Evolutionary conservation across 2,329 filamentous ascomycete species (phyloP).

Genomic region (Hypoxylon sp.): DNA sequence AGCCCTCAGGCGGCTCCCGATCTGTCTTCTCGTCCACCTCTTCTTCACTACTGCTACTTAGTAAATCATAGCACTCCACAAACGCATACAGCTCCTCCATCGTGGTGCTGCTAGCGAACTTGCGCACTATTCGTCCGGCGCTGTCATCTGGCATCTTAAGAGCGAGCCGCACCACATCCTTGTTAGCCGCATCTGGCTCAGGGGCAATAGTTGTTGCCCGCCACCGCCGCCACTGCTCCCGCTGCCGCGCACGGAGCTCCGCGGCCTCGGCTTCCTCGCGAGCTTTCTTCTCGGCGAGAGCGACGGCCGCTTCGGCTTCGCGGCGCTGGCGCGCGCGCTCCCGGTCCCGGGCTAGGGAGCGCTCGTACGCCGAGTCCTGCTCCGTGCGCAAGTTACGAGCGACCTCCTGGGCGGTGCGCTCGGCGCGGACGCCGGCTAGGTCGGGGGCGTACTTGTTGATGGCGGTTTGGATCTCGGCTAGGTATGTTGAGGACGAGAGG

Average conservation of each 20-base stretch:
- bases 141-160: slow-evolving; percentile 77
- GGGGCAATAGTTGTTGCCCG: slow-evolving; percentile 75
- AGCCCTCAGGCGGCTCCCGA: slow-evolving; percentile 68
- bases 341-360: slow-evolving; percentile 87
- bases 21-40: slow-evolving; percentile 57
- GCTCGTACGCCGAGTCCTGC: slow-evolving; percentile 94
- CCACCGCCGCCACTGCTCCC: slow-evolving; percentile 84
- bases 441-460: slow-evolving; percentile 84
- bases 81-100: slow-evolving; percentile 96
- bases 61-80: slow-evolving; percentile 87
- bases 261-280: slow-evolving; percentile 75
- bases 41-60: slow-evolving; percentile 56
- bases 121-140: slow-evolving; percentile 78
- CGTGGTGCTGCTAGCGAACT: slow-evolving; percentile 77
- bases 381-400: slow-evolving; percentile 85
- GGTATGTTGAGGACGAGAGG: slow-evolving; percentile 77
- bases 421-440: slow-evolving; percentile 79
- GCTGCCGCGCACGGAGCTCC: slow-evolving; percentile 60
- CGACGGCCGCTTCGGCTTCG: slow-evolving; percentile 80
- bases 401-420: slow-evolving; percentile 84
- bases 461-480: slow-evolving; percentile 80
- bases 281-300: slow-evolving; percentile 74
- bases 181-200: slow-evolving; percentile 75
- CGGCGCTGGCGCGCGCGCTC: slow-evolving; percentile 83
- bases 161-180: slow-evolving; percentile 80